Base-by-base conservation (phyloP, 2,329 filamentous ascomycete genomes). In the Emericellopsis cladophorae region DNA sequence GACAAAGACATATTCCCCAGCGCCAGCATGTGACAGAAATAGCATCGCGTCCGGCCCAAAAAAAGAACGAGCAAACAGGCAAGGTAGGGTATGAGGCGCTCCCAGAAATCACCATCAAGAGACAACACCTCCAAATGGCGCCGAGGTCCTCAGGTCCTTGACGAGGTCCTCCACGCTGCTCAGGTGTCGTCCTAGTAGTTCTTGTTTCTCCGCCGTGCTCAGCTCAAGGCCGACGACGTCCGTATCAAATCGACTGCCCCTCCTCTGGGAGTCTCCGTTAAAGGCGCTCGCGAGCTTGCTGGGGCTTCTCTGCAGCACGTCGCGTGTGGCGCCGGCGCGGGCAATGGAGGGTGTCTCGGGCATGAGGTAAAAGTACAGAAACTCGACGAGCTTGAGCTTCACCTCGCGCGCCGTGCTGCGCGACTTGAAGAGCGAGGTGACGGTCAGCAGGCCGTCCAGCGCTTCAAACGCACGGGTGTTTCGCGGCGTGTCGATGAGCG, bases 361-460 rank as follows among this genome's bases (percentile, higher is more conserved):
- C 82, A 96, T 95, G 51, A 98, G 80, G 61, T 96, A 98, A 62
- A 96, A 96, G 68, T 96, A 96, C 40, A 98, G 67, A 57, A 96
- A 96, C 61, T 96, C 92, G 50, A 95, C 81, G n/a, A 94, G 77
- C 60, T 94, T 92, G 55, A 95, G 76, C 66, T 95, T 95, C 49
- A 96, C 89, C 52, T 90, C 85, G 46, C 87, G 79, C 21, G 79
- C 79, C 4, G 90, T 95, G 48, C 80, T 78, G 45, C 87, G 80
- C 47, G 83, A 84, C 61, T 93, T 94, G 75, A 96, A 95, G 39
- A 96, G 74, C 9, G 84, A 90, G 2, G 90, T 95, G 36, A 96
- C 79, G 2, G 88, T 92, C 33, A 95, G 76, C 5, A 98, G 75
- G 42, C 92, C 92, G 57, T 96, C 90, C 49, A 95, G 82, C 42